Evolutionary conservation across 106 monocot species (phyloP), one percentile per base, ranked within the genome.

Genomic region (Acorus calamus): DNA sequence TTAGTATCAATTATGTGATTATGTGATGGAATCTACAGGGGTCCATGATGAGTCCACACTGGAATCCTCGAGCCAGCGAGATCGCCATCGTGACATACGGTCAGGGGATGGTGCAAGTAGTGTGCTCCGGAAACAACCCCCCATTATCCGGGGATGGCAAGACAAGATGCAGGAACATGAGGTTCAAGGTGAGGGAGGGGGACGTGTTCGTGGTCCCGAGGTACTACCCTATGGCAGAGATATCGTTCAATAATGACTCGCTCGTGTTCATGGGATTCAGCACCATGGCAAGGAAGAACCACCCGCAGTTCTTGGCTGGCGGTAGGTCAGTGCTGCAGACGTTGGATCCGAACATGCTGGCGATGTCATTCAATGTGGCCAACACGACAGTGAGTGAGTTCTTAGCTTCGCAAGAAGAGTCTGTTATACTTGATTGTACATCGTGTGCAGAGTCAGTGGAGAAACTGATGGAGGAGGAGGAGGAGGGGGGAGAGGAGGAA

Each of bases 11-110:
- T 60, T 4, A 57, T 4, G 11, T 46, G n/a, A 7, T 47, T 3
- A 3, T 4, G 12, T 47, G 0, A 28, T 28, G 28, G 1, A 28
- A 28, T 28, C 49, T 81, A 57, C 50, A 93, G 93, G 81, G 86
- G 14, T 78, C 89, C 5, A 89, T 93, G 89, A 84, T 89, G 80
- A 86, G 81, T 14, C 89, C 93, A 60, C 89, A 89, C 44, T 93
- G 93, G 89, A 93, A 93, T 62, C 93, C 86, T 1, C 77, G 42
- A 63, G 86, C 86, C 2, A 84, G 73, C 0, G 93, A 93, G 86
- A 81, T 93, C 8, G 73, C 83, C 5, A 65, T 93, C 28, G 86
- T 80, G 50, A 50, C 57, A 3, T 62, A 77, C 2, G 93, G 93
- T 4, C 64, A 69, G 52, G 93, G 93, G 0, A 76, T 93, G 70